These are phyloP conservation scores for Coemansia furcata DNA, from an alignment of 192 early-diverging fungal species.

Conservation along the genomic window DNA sequence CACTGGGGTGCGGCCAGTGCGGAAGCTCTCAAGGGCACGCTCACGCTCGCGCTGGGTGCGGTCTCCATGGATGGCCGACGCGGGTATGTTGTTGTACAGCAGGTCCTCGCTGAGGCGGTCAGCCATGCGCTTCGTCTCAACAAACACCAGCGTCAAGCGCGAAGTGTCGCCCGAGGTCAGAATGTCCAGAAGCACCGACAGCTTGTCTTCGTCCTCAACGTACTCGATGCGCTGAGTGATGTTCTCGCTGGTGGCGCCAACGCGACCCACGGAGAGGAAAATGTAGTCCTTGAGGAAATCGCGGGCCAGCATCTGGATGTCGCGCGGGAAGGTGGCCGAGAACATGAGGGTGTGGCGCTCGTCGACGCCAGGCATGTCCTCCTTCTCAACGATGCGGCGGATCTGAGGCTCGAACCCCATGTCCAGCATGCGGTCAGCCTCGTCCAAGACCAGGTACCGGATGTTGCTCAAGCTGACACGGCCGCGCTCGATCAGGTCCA, in stretches of 20 bases:
- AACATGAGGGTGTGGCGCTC: slow-evolving; percentile 94
- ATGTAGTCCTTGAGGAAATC: slow-evolving; percentile 85
- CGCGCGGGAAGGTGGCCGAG: slow-evolving; percentile 93
- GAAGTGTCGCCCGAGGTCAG: slow-evolving; percentile 57
- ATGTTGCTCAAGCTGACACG: slow-evolving; percentile 71
- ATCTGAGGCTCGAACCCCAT: slow-evolving; percentile 98
- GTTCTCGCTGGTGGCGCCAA: slow-evolving; percentile 93
- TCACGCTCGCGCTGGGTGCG: slow-evolving; percentile 95
- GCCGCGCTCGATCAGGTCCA: slow-evolving; percentile 85
- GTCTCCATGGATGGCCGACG: slow-evolving; percentile 96
- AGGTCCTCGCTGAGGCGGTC: slow-evolving; percentile 87
- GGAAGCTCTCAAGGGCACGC: slow-evolving; percentile 84
- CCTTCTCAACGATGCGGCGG: slow-evolving; percentile 76
- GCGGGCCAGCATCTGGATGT: slow-evolving; percentile 87
- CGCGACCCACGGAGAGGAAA: slow-evolving; percentile 88
- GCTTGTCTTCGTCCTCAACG: slow-evolving; percentile 94
- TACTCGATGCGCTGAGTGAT: slow-evolving; percentile 92
- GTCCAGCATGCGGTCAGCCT: slow-evolving; percentile 94
- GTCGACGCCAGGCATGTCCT: slow-evolving; percentile 71
- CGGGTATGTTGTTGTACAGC: slow-evolving; percentile 73
- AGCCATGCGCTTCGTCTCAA: slow-evolving; percentile 94
- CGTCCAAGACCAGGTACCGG: slow-evolving; percentile 75
- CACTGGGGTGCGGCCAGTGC: slow-evolving; percentile 73
- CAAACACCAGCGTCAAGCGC: slow-evolving; percentile 91
- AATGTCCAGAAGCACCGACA: slow-evolving; percentile 83